These are phyloP conservation scores for Floccularia luteovirens DNA, from an alignment of 768 basidiomycete genomes.

Conservation along the genomic window DNA sequence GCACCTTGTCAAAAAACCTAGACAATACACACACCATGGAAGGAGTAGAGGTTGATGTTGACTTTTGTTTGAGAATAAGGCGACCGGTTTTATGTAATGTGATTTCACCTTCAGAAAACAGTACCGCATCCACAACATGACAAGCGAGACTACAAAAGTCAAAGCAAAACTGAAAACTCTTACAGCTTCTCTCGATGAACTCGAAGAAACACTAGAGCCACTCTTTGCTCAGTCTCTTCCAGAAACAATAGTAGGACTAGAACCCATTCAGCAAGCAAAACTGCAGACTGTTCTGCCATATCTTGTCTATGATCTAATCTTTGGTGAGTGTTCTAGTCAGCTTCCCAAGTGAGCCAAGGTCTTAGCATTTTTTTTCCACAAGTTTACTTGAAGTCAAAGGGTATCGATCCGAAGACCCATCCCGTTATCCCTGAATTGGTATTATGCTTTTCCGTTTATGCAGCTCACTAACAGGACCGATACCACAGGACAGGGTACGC, in stretches of 20 bases:
- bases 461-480: neutral
- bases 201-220: conserved; percentile 61
- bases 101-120: too few relatives aligned
- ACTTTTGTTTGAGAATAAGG: too few relatives aligned
- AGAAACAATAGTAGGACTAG: conserved; percentile 55
- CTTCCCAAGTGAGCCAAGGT: neutral
- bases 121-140: too few relatives aligned
- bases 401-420: conserved; percentile 75
- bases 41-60: conserved; percentile 24
- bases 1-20: conserved; percentile 4
- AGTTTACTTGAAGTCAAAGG: conserved; percentile 80
- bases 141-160: conserved; percentile 37
- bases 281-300: conserved; percentile 77
- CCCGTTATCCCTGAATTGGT: conserved; percentile 71
- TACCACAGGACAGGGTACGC: conserved; percentile 57
- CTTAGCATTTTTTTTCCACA: conserved; percentile 6
- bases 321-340: conserved; percentile 42
- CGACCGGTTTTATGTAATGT: too few relatives aligned
- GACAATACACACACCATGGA: conserved; percentile 32
- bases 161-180: conserved; percentile 42
- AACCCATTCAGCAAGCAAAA: conserved; percentile 76
- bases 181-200: conserved; percentile 52
- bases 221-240: conserved; percentile 62
- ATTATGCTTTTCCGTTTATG: conserved; percentile 10
- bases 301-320: conserved; percentile 77